Conservation (phyloP, 257 asterid genomes). For the Nicotiana tomentosiformis region DNA sequence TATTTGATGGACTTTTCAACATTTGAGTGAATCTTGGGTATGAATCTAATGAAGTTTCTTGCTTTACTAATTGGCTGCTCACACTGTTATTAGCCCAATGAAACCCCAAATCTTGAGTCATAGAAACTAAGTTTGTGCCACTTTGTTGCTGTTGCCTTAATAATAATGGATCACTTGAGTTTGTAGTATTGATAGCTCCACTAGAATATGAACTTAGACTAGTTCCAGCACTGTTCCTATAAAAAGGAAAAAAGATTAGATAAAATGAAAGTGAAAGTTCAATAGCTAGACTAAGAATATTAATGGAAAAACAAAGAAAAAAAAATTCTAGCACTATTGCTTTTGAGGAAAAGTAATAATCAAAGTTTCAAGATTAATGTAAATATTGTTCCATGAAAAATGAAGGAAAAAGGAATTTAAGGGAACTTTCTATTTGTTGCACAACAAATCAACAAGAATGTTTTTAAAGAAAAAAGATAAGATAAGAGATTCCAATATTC, state of each 20-base stretch:
- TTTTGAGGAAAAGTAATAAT: background rate
- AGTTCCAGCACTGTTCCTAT: conserved; percentile 18
- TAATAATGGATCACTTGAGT: conserved; percentile 24
- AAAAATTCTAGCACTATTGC: background rate
- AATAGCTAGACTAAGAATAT: background rate
- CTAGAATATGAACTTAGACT: conserved; percentile 11
- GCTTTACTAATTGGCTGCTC: conserved; percentile 25
- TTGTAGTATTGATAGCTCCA: conserved; percentile 6
- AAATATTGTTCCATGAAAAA: background rate
- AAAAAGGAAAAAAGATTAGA: background rate
- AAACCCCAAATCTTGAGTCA: conserved; percentile 45
- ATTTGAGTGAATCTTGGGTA: conserved; percentile 37
- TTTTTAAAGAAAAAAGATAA: background rate
- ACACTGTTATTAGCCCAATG: conserved; percentile 27
- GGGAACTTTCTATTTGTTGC: conserved; percentile 28
- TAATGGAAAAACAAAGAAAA: too few relatives aligned
- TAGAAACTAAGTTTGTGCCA: conserved; percentile 19
- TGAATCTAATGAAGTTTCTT: conserved; percentile 33
- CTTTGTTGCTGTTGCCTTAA: conserved; percentile 23
- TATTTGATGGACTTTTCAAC: conserved; percentile 29
- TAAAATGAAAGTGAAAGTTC: background rate
- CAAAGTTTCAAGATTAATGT: conserved; percentile 1
- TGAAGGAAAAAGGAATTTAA: background rate
- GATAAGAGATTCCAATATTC: conserved; percentile 20
- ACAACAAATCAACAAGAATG: conserved; percentile 38